These are phyloP conservation scores for Trichoderma atrobrunneum DNA, from an alignment of 2,329 filamentous ascomycete species.

Conservation along the genomic window DNA sequence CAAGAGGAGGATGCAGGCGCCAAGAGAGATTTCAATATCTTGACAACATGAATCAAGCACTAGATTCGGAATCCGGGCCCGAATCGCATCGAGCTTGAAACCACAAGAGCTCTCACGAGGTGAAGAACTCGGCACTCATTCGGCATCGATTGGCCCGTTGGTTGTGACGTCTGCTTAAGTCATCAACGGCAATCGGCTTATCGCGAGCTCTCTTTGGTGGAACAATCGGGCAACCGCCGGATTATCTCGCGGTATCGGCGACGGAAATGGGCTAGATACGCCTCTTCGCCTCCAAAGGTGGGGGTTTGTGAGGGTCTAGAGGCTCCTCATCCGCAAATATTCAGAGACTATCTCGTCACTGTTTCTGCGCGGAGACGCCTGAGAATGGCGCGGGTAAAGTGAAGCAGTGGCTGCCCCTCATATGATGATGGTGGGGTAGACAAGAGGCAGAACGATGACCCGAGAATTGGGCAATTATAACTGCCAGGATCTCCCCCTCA, in stretches of 20 bases:
- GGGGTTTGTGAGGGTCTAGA: slow-evolving; percentile 4
- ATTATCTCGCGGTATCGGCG: neutral
- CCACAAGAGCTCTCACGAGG: neutral
- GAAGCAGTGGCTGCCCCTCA: slow-evolving; percentile 9
- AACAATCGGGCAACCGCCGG: slow-evolving; percentile 12
- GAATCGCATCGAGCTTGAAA: neutral
- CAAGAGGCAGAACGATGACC: neutral
- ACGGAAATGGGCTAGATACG: neutral
- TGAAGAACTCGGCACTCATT: slow-evolving; percentile 1
- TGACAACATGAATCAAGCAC: neutral
- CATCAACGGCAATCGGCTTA: neutral
- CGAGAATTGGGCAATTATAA: neutral
- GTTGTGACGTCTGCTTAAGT: neutral
- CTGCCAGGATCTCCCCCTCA: neutral
- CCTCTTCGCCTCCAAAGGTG: neutral
- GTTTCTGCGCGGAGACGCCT: neutral
- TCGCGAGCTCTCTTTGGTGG: slow-evolving; percentile 19
- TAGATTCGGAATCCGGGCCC: neutral
- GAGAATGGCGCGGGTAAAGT: slow-evolving; percentile 15
- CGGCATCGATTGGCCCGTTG: neutral
- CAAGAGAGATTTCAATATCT: neutral
- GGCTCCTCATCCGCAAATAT: neutral
- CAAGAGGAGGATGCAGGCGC: neutral
- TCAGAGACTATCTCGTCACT: neutral
- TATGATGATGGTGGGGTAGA: slow-evolving; percentile 12